Conservation (phyloP, 805 yeast species). For the Saturnispora gosingensis region DNA sequence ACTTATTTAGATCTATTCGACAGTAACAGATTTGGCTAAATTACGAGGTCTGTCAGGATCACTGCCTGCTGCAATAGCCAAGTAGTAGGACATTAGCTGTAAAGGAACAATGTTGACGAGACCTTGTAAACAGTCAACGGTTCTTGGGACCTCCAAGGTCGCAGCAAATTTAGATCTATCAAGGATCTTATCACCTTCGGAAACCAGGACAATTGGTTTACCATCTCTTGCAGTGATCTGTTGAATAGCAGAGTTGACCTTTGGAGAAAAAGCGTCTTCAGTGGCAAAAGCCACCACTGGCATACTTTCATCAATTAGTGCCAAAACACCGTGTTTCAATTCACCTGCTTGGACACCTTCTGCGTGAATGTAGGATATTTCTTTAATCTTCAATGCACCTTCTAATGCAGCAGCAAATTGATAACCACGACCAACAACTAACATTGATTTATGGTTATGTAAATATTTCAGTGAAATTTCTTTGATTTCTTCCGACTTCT, state of each 20-base stretch:
- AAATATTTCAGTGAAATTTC: conserved; percentile 62
- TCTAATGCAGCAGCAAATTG: conserved; percentile 96
- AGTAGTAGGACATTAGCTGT: conserved; percentile 94
- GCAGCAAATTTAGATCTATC: conserved; percentile 49
- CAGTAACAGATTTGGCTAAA: conserved; percentile 96
- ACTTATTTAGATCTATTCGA: conserved; percentile 44
- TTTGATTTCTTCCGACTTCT: conserved; percentile 66
- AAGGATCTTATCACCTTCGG: conserved; percentile 64
- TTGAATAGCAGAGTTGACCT: conserved; percentile 89
- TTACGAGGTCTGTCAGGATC: conserved; percentile 99
- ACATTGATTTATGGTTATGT: conserved; percentile 74
- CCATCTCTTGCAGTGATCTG: conserved; percentile 98
- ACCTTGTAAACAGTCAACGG: conserved; percentile 98
- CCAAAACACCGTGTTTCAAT: conserved; percentile 95
- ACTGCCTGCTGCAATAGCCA: conserved; percentile 88
- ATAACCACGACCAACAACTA: conserved; percentile 93
- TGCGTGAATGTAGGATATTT: conserved; percentile 96
- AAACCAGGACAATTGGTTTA: conserved; percentile 87
- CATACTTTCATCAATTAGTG: conserved; percentile 85
- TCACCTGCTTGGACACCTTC: conserved; percentile 99
- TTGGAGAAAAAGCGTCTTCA: conserved; percentile 91
- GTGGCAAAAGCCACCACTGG: conserved; percentile 97
- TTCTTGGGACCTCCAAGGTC: conserved; percentile 82
- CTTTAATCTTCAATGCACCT: conserved; percentile 97
- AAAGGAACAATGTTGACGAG: conserved; percentile 86